Evolutionary conservation across 225 moss, liverwort and hornwort species (phyloP), one percentile per base, ranked within the genome.

Genomic region (Takakia lepidozioides): DNA sequence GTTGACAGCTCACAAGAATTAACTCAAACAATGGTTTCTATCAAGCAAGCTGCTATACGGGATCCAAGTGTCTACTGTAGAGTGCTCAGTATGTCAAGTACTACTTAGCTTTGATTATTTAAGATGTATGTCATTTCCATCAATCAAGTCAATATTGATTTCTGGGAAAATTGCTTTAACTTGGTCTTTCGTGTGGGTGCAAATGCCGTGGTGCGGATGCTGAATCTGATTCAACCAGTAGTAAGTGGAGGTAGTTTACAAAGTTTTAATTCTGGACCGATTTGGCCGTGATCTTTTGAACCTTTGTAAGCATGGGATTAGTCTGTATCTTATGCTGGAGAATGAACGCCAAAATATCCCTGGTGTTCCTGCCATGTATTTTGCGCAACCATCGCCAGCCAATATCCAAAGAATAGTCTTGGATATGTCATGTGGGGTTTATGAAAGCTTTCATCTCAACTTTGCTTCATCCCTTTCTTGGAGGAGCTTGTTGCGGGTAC

Each of bases 181-280:
- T n/a, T n/a, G n/a, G n/a, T n/a, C n/a, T n/a, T n/a, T n/a, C n/a
- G n/a, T n/a, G n/a, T n/a, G n/a, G n/a, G n/a, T 68, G 36, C 82
- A 98, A 91, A 98, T 82, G 91, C 82, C 51, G 95, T 98, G 65
- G 87, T 98, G 55, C 87, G 95, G 50, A 98, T 98, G 95, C 68
- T 98, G 56, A 98, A 98, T 67, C 59, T 98, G 62, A 98, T 90
- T 58, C 91, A 98, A 25, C 91, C 95, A 19, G 91, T 98, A 5
- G 59, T 67, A 15, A 85, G 81, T 18, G 95, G 95, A 29, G 91
- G 95, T 90, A 56, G 90, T 98, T 13, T 98, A 98, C 54, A 98
- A 98, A 60, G 95, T 98, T 25, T 69, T 98, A 46, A 84, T 98
- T 44, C 66, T 91, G 24, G 95, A 98, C 60, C 77, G 80, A 21